Percentiles rank a stretch among this genome's conserved stretches.
These are phyloP conservation scores for Mortierella hygrophila DNA, from an alignment of 192 early-diverging fungal species.

Conservation along the genomic window DNA sequence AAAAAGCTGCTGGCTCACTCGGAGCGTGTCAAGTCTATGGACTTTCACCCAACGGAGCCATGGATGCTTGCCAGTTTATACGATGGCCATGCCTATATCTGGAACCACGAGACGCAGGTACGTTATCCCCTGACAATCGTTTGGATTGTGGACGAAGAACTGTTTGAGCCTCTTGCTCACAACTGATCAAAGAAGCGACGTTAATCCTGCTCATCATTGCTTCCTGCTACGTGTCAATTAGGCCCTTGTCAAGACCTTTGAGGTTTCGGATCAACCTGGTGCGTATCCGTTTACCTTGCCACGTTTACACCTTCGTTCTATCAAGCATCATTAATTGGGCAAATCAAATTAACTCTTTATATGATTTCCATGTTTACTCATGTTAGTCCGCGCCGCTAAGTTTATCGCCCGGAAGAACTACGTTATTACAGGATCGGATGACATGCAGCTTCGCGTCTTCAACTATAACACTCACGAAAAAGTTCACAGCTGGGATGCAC, in stretches of 20 bases:
- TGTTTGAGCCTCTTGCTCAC: no score
- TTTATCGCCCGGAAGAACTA: slow-evolving; percentile 98
- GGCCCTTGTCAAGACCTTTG: slow-evolving; percentile 96
- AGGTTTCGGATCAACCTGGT: slow-evolving; percentile 94
- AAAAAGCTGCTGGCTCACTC: slow-evolving; percentile 79
- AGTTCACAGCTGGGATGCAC: slow-evolving; percentile 94
- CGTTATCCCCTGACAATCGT: neutral
- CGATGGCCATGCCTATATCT: slow-evolving; percentile 94
- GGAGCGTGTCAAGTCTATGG: slow-evolving; percentile 97
- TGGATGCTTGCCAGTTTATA: slow-evolving; percentile 98
- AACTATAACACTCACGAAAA: slow-evolving; percentile 99
- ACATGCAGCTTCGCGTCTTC: slow-evolving; percentile 97
- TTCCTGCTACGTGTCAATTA: slow-evolving; percentile 40
- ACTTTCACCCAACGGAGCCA: slow-evolving; percentile 99
- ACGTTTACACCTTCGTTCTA: no score
- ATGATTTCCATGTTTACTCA: neutral
- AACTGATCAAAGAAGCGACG: neutral
- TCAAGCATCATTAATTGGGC: neutral
- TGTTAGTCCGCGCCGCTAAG: slow-evolving; percentile 94
- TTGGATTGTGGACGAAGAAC: neutral
- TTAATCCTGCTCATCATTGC: neutral
- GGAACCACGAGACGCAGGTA: slow-evolving; percentile 99
- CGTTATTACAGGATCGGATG: slow-evolving; percentile 96
- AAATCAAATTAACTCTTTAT: neutral
- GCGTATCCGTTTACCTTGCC: neutral